A percentile compares a stretch with the other conserved stretches of the same genome.
Conservation (phyloP, 306 rosid species). For the Castanea crenata region DNA sequence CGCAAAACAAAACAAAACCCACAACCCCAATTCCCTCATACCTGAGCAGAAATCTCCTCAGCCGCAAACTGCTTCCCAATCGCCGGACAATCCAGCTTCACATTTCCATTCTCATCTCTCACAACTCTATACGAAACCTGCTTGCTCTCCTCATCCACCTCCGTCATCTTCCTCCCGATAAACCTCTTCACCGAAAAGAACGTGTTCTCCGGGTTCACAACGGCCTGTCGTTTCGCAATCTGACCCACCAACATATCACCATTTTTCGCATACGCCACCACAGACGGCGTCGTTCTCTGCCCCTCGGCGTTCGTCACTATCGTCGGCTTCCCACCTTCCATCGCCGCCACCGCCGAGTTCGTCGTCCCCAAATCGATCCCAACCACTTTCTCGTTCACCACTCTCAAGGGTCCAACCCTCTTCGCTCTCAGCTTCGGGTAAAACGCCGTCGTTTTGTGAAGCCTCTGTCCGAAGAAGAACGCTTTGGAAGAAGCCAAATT, state of each 20-base stretch:
- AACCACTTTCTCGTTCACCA: conserved; percentile 76
- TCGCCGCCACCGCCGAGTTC: conserved; percentile 77
- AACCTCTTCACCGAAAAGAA: conserved; percentile 89
- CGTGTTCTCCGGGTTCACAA: conserved; percentile 81
- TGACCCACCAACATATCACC: conserved; percentile 90
- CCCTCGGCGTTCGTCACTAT: conserved; percentile 87
- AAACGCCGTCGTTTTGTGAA: conserved; percentile 30
- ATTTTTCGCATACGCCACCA: conserved; percentile 79
- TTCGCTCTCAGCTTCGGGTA: conserved; percentile 29
- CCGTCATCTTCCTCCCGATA: conserved; percentile 86
- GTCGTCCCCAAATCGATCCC: conserved; percentile 84
- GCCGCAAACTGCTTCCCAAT: conserved; percentile 77
- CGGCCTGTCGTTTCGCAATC: conserved; percentile 90
- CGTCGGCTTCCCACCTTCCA: conserved; percentile 82
- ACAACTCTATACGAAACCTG: conserved; percentile 79
- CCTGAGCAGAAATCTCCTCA: conserved; percentile 94
- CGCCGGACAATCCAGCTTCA: conserved; percentile 82
- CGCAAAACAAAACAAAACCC: too few species aligned
- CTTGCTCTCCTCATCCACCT: conserved; percentile 86
- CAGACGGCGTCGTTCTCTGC: conserved; percentile 84
- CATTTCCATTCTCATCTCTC: conserved; percentile 79
- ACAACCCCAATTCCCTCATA: not conserved
- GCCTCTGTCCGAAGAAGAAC: conserved; percentile 49
- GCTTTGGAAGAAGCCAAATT: conserved; percentile 29
- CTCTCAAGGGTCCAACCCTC: conserved; percentile 41